A percentile compares a stretch with the other conserved stretches of the same genome.
phyloP scores from a whole-genome alignment of 164 flowering plant species.

The Aristolochia fimbriata region DNA sequence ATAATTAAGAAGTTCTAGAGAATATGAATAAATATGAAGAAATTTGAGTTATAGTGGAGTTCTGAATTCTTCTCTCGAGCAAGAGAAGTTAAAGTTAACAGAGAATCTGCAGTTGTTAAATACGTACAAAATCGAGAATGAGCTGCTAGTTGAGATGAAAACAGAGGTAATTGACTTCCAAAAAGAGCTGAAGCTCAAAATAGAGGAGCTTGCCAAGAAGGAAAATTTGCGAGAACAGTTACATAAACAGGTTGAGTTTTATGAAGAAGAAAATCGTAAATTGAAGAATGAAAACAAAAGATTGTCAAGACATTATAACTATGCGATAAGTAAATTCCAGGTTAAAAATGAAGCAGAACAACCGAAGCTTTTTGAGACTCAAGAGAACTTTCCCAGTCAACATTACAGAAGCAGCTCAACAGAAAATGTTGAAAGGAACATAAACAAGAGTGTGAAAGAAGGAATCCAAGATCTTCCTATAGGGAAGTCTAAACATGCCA shows the following conservation, averaged over 20 bases:
- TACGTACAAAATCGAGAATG: conserved; percentile 31
- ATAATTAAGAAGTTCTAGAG: too few relatives aligned
- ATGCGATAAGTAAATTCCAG: conserved; percentile 26
- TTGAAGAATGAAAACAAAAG: conserved; percentile 27
- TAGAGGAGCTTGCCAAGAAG: conserved; percentile 10
- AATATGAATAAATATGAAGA: too few relatives aligned
- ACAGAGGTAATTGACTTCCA: conserved; percentile 22
- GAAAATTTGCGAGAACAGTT: background rate
- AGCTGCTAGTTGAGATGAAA: conserved; percentile 20
- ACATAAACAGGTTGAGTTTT: background rate
- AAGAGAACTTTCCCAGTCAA: too few relatives aligned
- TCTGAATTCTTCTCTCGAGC: conserved; percentile 23
- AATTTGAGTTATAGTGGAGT: too few relatives aligned
- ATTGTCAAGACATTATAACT: conserved; percentile 58
- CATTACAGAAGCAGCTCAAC: too few relatives aligned
- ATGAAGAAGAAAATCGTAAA: background rate
- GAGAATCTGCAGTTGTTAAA: conserved; percentile 12
- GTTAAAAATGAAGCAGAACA: conserved; percentile 1
- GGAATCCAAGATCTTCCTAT: too few relatives aligned
- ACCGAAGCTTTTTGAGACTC: too few relatives aligned
- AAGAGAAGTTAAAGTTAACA: conserved; percentile 23
- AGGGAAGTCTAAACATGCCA: conserved; percentile 16
- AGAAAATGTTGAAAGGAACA: background rate
- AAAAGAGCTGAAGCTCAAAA: conserved; percentile 15
- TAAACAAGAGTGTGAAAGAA: background rate